phyloP scores from a whole-genome alignment of 2,329 filamentous ascomycete species.

The Hymenoscyphus fraxineus region DNA sequence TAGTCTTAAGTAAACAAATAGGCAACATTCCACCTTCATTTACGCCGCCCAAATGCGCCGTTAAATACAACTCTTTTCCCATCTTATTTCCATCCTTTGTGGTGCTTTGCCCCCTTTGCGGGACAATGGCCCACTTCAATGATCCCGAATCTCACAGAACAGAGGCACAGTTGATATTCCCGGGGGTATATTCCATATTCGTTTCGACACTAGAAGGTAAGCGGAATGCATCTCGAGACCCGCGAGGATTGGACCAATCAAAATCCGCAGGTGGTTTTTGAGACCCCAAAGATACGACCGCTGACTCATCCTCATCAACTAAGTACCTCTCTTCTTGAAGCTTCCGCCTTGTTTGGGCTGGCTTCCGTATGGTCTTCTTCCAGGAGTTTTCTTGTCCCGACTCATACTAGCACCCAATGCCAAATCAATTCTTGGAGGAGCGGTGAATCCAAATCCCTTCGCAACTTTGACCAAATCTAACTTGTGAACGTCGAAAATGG shows the following conservation, averaged over 20 bases:
- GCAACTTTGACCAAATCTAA: conserved; percentile 80
- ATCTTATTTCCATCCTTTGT: background rate
- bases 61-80: background rate
- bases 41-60: background rate
- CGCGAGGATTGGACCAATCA: background rate
- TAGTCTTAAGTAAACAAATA: background rate
- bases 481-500: conserved; percentile 81
- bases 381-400: conserved; percentile 65
- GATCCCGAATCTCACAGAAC: background rate
- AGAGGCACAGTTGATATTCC: background rate
- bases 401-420: conserved; percentile 73
- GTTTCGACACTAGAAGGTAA: background rate
- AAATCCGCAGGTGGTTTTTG: background rate
- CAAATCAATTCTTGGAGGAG: conserved; percentile 76
- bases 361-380: conserved; percentile 70
- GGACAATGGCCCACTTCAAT: background rate
- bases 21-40: background rate
- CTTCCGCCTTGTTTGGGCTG: conserved; percentile 60
- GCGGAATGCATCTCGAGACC: background rate
- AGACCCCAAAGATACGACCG: background rate
- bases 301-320: background rate
- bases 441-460: conserved; percentile 76
- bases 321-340: conserved; percentile 34
- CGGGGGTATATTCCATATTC: background rate
- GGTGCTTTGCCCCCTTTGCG: background rate